Evolutionary conservation across 2,329 filamentous ascomycete species (phyloP).

Genomic region (Pseudocercospora fijiensis): DNA sequence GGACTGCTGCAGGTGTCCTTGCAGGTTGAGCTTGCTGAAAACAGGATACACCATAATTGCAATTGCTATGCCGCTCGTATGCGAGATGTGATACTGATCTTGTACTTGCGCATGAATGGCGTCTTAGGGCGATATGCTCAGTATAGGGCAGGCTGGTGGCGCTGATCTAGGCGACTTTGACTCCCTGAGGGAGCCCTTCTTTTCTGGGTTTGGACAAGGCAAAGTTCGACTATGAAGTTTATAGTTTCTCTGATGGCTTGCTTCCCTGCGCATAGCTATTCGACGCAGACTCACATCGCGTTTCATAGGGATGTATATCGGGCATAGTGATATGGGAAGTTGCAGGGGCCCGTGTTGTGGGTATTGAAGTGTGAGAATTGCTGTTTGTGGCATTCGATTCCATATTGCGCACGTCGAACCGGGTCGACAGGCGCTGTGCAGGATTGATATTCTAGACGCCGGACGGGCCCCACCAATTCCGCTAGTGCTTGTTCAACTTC

Average conservation of each 20-base stretch:
- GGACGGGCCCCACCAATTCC: neutral
- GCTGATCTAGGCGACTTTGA: neutral
- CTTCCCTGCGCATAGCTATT: neutral
- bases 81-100: neutral
- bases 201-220: neutral
- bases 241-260: neutral
- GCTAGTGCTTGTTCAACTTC: neutral
- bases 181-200: neutral
- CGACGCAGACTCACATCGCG: too few species aligned
- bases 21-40: conserved; percentile 2
- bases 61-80: conserved; percentile 1
- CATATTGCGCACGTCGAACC: conserved; percentile 1
- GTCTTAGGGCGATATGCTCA: neutral
- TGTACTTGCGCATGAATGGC: neutral
- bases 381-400: neutral
- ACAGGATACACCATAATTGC: neutral
- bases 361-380: neutral
- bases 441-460: neutral
- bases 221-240: neutral
- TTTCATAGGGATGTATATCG: conserved; percentile 3
- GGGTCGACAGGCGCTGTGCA: conserved; percentile 1
- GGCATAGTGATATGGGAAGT: neutral
- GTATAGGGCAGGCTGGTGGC: neutral
- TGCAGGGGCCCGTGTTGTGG: neutral
- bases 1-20: neutral